Evolutionary conservation across 306 rosid genomes (phyloP), one percentile per base, ranked within the genome.

Genomic region (Morella rubra): DNA sequence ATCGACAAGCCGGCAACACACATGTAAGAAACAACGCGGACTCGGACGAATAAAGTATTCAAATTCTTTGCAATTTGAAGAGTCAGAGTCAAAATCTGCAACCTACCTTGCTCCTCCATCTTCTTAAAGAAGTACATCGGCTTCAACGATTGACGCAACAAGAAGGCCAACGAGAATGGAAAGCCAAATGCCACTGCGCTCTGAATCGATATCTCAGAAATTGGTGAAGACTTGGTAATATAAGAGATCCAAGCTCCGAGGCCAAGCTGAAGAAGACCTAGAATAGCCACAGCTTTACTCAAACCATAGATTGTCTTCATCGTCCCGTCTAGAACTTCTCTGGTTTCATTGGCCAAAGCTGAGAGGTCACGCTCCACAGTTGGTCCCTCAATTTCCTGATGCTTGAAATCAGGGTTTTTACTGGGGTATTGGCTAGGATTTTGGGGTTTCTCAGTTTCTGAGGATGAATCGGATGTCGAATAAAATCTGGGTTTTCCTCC

Each of bases 311-410:
- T 80, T 67, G 41, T 88, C 91, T 81, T 91, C 86, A 91, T 85
- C 91, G 82, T 77, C 7, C 2, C 42, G 64, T 90, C 93, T 0
- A 89, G 81, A 18, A 88, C 89, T 18, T 82, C 75, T 32, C 98
- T 78, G 3, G 90, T 95, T 75, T 95, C 97, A 13, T 80, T 83
- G 5, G 88, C 98, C 46, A 95, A 55, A 0, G 90, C 42, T 0
- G 97, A 92, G 0, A 82, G 80, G 59, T 95, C 96, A 0, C 97
- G 80, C 72, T 92, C 97, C n/a, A 95, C 98, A 0, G 98, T 95
- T 0, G 98, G 98, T 0, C 96, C 97, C 74, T 95, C 97, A 19
- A 95, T 95, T 40, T 95, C 98, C 71, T 92, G 98, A 84, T 92
- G 98, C 87, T 90, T 90, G 84, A 94, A 92, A 14, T 85, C 52